A percentile compares a stretch with the other conserved stretches of the same genome.
Conservation (phyloP, 108 stramenopile species). For the Aureococcus anophagefferens region DNA sequence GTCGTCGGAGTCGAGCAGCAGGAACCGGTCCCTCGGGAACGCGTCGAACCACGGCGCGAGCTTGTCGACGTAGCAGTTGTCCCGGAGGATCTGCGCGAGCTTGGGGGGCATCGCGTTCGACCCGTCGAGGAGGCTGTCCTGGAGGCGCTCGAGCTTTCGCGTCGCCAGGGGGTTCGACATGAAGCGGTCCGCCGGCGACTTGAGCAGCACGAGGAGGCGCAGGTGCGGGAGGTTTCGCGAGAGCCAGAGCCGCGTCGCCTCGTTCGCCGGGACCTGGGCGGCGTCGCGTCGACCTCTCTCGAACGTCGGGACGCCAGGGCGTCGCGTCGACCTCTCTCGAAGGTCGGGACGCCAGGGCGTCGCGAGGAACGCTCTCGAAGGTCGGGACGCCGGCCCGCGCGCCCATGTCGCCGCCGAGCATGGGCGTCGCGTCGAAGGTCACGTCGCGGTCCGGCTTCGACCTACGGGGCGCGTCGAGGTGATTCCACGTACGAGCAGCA, state of each 20-base stretch:
- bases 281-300: too few species aligned
- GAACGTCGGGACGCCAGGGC: too few species aligned
- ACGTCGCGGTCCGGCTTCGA: background rate
- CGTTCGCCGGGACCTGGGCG: too few species aligned
- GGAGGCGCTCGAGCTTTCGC: background rate
- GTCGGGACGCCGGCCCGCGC: background rate
- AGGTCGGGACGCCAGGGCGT: too few species aligned
- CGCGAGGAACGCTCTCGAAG: too few species aligned
- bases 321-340: too few species aligned
- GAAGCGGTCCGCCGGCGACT: background rate
- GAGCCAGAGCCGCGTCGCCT: background rate
- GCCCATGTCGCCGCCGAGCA: background rate
- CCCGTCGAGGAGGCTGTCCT: background rate
- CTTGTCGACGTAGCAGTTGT: background rate
- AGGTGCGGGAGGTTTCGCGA: background rate
- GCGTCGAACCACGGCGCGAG: too few species aligned
- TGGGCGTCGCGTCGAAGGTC: background rate
- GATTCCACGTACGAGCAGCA: too few species aligned
- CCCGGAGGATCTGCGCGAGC: background rate
- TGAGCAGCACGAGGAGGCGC: background rate
- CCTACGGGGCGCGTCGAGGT: too few species aligned
- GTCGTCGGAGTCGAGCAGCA: too few species aligned
- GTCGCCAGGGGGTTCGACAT: background rate
- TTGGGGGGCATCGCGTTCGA: background rate
- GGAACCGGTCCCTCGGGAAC: too few species aligned